Evolutionary conservation across 768 basidiomycete genomes (phyloP), one percentile per base, ranked within the genome.

Genomic region (Termitomyces bulborhizus): DNA sequence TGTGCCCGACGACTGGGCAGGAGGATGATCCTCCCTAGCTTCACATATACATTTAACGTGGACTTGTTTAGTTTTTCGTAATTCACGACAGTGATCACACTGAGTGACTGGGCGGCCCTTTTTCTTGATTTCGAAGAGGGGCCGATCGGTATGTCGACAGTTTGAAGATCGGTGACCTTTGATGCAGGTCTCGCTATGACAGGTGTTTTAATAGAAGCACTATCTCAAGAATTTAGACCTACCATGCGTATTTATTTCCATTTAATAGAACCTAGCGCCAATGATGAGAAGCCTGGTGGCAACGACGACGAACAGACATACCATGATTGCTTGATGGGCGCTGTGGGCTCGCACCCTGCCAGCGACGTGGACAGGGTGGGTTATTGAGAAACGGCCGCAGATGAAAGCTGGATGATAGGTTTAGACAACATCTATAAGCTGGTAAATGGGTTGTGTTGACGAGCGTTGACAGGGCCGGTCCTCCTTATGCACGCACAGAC

Each of bases 41-140:
- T 89, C 78, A 82, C 91, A 93, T 57, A 82, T 80, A 69, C 91
- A 93, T 73, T 90, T 92, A 60, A 88, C 84, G 65, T 93, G 91
- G 57, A 93, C 83, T 72, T 86, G 88, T 74, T 86, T 89, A 58
- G 83, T 86, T 78, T 91, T 90, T 49, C 93, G 79, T 53, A 90
- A 76, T 66, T 92, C 85, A 60, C 91, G 83, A 71, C 94, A 96
- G 64, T 86, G 85, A 63, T 85, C 82, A 71, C 94, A 97, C 69
- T 96, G 93, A 7, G 94, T 92, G 26, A 93, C 81, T 1, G 93
- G 93, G 40, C 93, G 82, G 2, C 93, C 93, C 68, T 96, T 94
- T 76, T 88, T 90, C 76, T 93, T 92, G 55, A 96, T 90, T 71
- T 95, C 91, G 68, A 86, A 93, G 50, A 96, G 77, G 37, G 92